Conservation (phyloP, 2,329 filamentous ascomycete species). For the Calonectria crousiana region DNA sequence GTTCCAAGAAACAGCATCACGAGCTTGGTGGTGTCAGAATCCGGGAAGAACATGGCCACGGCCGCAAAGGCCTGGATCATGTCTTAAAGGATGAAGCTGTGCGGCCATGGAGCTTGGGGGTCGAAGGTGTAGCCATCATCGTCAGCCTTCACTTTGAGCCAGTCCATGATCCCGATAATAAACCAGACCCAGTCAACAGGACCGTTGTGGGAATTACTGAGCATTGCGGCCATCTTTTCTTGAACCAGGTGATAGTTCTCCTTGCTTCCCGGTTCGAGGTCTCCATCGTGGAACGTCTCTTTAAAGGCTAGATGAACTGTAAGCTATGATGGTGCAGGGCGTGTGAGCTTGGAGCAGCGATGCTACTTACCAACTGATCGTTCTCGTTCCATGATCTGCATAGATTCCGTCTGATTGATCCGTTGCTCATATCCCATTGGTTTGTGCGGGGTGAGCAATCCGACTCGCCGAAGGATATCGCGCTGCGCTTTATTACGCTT, state of each 20-base stretch:
- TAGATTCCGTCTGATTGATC: slow-evolving; percentile 22
- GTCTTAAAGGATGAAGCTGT: slow-evolving; percentile 42
- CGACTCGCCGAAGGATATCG: slow-evolving; percentile 26
- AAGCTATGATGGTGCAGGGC: background rate
- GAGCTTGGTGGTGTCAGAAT: background rate
- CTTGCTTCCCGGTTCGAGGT: slow-evolving; percentile 42
- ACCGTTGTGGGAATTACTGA: slow-evolving; percentile 22
- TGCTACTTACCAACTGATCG: slow-evolving; percentile 35
- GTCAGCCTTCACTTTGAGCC: slow-evolving; percentile 36
- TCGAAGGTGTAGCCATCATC: slow-evolving; percentile 32
- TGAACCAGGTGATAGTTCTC: slow-evolving; percentile 34
- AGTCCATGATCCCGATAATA: slow-evolving; percentile 37
- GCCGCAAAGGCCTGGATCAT: slow-evolving; percentile 39
- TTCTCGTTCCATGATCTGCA: slow-evolving; percentile 44
- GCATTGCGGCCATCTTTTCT: slow-evolving; percentile 33
- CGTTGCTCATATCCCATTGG: slow-evolving; percentile 13
- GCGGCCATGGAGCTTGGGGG: slow-evolving; percentile 38
- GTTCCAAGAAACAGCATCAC: slow-evolving; percentile 38
- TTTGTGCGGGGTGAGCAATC: slow-evolving; percentile 12
- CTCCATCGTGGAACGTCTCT: slow-evolving; percentile 42
- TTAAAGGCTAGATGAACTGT: slow-evolving; percentile 38
- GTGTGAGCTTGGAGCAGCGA: accelerated
- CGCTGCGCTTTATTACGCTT: background rate
- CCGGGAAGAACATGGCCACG: slow-evolving; percentile 46
- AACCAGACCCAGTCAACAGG: slow-evolving; percentile 41